Evolutionary conservation across 2,329 filamentous ascomycete genomes (phyloP).

Genomic region (Exophiala sp.): DNA sequence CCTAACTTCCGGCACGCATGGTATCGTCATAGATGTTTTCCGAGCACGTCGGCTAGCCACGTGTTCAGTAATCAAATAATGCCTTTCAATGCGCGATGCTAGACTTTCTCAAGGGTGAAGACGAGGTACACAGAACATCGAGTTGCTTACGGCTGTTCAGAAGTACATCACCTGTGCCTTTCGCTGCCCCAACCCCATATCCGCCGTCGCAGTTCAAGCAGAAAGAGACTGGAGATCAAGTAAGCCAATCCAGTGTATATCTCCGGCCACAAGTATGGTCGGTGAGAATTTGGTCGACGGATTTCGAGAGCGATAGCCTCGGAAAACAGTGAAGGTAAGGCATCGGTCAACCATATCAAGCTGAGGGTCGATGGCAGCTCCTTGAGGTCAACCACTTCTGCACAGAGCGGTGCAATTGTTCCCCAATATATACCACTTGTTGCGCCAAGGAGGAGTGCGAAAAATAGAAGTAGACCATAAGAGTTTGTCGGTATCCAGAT

Average conservation of each 20-base stretch:
- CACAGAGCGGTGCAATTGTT: conserved; percentile 31
- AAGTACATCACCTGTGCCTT: conserved; percentile 17
- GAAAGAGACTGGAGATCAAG: conserved; percentile 26
- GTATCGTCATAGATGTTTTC: too few species aligned
- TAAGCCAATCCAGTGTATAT: conserved; percentile 45
- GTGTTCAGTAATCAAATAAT: too few species aligned
- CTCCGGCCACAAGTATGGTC: conserved; percentile 50
- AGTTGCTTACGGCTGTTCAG: too few species aligned
- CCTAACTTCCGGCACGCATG: too few species aligned
- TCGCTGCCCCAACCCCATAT: conserved; percentile 25
- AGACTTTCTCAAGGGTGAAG: too few species aligned
- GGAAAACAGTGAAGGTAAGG: conserved; percentile 48
- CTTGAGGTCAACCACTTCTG: conserved; percentile 30
- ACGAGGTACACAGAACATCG: too few species aligned
- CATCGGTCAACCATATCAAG: conserved; percentile 29
- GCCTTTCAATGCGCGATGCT: too few species aligned
- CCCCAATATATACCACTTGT: conserved; percentile 50
- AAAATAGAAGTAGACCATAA: conserved; percentile 44
- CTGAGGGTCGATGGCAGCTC: conserved; percentile 30
- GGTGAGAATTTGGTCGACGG: conserved; percentile 39
- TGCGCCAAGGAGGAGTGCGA: conserved; percentile 43
- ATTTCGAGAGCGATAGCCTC: conserved; percentile 54
- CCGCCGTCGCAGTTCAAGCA: conserved; percentile 26
- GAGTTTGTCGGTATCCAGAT: conserved; percentile 47
- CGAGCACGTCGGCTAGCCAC: too few species aligned